A percentile compares a stretch with the other conserved stretches of the same genome.
phyloP scores from a whole-genome alignment of 306 rosid species.

The Nissolia schottii region DNA sequence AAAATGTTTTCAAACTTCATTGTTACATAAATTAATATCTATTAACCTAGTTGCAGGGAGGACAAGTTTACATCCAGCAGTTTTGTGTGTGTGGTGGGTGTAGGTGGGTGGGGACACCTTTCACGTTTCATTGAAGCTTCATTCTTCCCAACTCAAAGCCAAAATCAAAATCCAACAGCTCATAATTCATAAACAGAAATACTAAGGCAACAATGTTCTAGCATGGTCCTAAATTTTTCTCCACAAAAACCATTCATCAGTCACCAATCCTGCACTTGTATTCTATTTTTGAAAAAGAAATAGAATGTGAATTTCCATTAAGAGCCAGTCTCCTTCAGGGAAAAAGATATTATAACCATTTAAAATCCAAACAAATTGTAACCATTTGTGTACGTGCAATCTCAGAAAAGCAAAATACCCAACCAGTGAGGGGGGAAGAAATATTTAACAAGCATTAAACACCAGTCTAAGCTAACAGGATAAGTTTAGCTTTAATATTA shows the following conservation, averaged over 20 bases:
- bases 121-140: neutral
- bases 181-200: neutral
- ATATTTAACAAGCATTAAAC: neutral
- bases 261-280: neutral
- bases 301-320: neutral
- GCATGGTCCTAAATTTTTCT: neutral
- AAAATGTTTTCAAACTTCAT: neutral
- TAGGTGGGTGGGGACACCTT: neutral
- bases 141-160: neutral
- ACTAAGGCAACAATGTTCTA: neutral
- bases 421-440: neutral
- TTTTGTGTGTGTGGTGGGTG: neutral
- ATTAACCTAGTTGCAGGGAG: neutral
- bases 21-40: neutral
- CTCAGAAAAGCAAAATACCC: neutral
- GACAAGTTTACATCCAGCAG: neutral
- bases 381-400: neutral
- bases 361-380: no score
- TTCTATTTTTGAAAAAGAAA: neutral
- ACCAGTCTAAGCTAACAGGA: constrained; percentile 5
- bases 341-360: neutral
- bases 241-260: neutral
- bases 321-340: neutral
- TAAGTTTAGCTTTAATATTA: constrained; percentile 7
- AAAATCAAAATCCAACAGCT: neutral